These are phyloP conservation scores for Citrus inodora DNA, from an alignment of 345 rosid species.

Conservation along the genomic window DNA sequence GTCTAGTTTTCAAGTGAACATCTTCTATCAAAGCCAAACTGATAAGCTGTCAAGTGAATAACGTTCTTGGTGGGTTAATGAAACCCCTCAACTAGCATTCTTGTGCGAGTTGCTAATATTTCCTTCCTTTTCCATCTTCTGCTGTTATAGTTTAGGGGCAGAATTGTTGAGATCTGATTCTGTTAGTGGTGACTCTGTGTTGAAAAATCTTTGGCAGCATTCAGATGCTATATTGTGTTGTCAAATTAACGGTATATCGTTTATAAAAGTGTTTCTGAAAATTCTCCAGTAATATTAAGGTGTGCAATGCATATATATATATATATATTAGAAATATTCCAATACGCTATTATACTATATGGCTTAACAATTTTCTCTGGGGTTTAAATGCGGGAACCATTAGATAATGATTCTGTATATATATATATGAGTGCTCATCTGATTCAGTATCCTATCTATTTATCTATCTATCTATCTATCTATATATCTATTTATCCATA, in stretches of 20 bases:
- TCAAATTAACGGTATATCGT: conserved; percentile 56
- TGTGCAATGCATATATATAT: background rate
- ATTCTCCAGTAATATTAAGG: background rate
- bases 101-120: conserved; percentile 2
- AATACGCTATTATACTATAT: too few relatives aligned
- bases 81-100: background rate
- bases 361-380: too few relatives aligned
- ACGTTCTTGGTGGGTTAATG: background rate
- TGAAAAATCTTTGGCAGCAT: conserved; percentile 87
- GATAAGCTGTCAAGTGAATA: background rate
- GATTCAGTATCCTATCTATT: too few relatives aligned
- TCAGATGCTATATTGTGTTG: conserved; percentile 92
- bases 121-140: conserved; percentile 5
- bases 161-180: conserved; percentile 67
- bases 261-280: background rate
- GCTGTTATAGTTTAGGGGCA: conserved; percentile 66
- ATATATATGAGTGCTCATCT: too few relatives aligned
- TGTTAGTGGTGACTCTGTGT: conserved; percentile 35
- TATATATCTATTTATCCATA: too few relatives aligned
- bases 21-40: background rate
- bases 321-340: too few relatives aligned
- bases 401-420: too few relatives aligned
- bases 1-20: background rate
- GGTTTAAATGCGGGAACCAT: too few relatives aligned
- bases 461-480: too few relatives aligned